These are phyloP conservation scores for Skeletonema costatum DNA, from an alignment of 108 stramenopile species.

Conservation along the genomic window DNA sequence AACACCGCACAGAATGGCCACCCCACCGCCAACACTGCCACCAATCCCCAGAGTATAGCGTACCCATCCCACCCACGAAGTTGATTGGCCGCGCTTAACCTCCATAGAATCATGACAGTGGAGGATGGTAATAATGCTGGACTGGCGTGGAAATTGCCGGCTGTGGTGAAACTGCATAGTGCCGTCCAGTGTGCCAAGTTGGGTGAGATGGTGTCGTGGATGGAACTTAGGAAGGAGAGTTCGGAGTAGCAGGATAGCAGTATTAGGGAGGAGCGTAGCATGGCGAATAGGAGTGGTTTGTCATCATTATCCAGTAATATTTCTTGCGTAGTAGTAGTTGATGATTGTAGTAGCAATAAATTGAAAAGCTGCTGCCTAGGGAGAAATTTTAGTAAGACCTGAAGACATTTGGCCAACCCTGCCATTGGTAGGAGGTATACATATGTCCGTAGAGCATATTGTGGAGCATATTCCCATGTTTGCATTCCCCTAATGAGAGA, in stretches of 20 bases:
- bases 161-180: conserved; percentile 55
- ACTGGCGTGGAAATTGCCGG: conserved; percentile 83
- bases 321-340: not conserved
- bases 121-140: conserved; percentile 90
- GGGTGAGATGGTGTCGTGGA: conserved; percentile 9
- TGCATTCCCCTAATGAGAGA: conserved; percentile 49
- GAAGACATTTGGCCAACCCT: conserved; percentile 25
- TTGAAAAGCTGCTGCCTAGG: conserved; percentile 24
- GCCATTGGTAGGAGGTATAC: conserved; percentile 85
- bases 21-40: conserved; percentile 82
- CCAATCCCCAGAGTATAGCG: conserved; percentile 71
- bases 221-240: conserved; percentile 28
- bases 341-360: not conserved
- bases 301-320: conserved; percentile 1
- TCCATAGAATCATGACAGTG: conserved; percentile 64
- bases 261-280: conserved; percentile 41
- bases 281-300: conserved; percentile 38
- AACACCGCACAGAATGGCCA: conserved; percentile 98
- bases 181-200: conserved; percentile 44
- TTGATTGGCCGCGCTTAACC: conserved; percentile 52
- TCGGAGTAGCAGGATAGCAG: conserved; percentile 22
- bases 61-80: conserved; percentile 37
- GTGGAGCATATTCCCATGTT: conserved; percentile 61
- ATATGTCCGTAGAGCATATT: conserved; percentile 93
- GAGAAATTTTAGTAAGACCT: conserved; percentile 7